Evolutionary conservation across 352 stramenopile species (phyloP), one percentile per base, ranked within the genome.

Genomic region (Salisapilia sapeloensis): DNA sequence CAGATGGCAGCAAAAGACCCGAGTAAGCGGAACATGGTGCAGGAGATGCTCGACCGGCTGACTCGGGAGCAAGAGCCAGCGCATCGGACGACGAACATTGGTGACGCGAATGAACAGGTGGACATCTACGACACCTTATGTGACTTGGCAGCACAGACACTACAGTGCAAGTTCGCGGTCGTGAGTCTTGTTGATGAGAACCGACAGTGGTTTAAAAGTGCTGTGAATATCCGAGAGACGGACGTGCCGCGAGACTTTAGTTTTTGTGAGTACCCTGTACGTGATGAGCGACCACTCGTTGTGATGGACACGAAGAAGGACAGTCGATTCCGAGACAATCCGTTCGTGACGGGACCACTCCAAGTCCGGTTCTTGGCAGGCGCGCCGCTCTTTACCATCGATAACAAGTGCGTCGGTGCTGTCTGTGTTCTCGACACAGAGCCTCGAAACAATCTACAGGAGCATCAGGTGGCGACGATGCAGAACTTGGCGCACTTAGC

Each of bases 191-290:
- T 96, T 15, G 91, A 97, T 60, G 62, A 94, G 38, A 89, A 94
- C 33, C 70, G 87, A 13, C 85, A 96, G 56, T 97, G 89, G 85
- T 96, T 97, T 53, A 91, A 95, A 55, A 92, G 71, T 36, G 58
- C 76, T 14, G 59, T 84, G 18, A 77, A 82, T 34, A 65, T 87
- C 15, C 45, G 63, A 22, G 67, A 87, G 43, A 63, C 62, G 0
- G 65, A 87, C 21, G 67, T 87, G 45, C 67, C 67, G 16, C 67
- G 72, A n/a, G 67, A 83, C 40, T 84, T 87, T 28, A 83, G 62
- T 36, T 87, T 87, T 40, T 87, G 72, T 36, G 67, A 83, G 34
- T 81, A 83, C 38, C 65, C 72, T 0, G 72, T 87, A 26, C 60
- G 63, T 12, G 64, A 82, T 18, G 59, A 75, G 36, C 48, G 53